These are phyloP conservation scores for Mrakia blollopis DNA, from an alignment of 768 basidiomycete genomes.

Conservation along the genomic window DNA sequence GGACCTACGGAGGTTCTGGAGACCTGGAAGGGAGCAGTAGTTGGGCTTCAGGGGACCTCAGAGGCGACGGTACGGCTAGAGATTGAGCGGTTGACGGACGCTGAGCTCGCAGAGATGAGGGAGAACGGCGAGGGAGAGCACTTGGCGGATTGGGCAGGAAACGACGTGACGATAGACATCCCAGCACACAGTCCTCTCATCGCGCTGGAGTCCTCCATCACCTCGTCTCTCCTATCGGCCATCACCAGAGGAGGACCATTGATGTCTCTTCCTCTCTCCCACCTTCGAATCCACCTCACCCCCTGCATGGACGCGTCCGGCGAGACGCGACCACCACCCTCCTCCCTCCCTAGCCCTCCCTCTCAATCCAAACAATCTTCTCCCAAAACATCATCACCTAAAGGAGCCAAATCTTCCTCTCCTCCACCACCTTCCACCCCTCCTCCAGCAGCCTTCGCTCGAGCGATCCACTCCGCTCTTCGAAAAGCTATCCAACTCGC, in stretches of 20 bases:
- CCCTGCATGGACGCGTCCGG: conserved; percentile 46
- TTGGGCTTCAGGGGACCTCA: conserved; percentile 51
- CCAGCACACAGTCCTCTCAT: conserved; percentile 52
- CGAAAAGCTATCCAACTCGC: conserved; percentile 59
- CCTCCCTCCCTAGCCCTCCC: background rate
- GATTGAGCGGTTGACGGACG: conserved; percentile 41
- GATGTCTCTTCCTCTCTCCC: conserved; percentile 65
- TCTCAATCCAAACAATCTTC: background rate
- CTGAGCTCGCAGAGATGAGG: conserved; percentile 14
- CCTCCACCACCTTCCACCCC: conserved; percentile 34
- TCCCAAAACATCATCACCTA: background rate
- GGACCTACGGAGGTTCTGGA: conserved; percentile 40
- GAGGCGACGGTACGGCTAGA: conserved; percentile 55
- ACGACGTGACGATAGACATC: conserved; percentile 56
- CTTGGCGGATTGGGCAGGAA: conserved; percentile 61
- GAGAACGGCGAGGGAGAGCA: conserved; percentile 4
- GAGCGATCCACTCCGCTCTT: conserved; percentile 54
- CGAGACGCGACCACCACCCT: background rate
- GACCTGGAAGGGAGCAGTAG: conserved; percentile 60
- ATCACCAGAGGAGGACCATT: conserved; percentile 70
- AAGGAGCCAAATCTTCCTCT: background rate
- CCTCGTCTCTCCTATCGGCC: conserved; percentile 41
- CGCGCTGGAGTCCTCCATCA: conserved; percentile 32
- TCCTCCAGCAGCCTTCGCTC: conserved; percentile 62
- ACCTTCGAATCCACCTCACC: conserved; percentile 56